These are phyloP conservation scores for Suillus plorans DNA, from an alignment of 768 basidiomycete genomes.

Conservation along the genomic window DNA sequence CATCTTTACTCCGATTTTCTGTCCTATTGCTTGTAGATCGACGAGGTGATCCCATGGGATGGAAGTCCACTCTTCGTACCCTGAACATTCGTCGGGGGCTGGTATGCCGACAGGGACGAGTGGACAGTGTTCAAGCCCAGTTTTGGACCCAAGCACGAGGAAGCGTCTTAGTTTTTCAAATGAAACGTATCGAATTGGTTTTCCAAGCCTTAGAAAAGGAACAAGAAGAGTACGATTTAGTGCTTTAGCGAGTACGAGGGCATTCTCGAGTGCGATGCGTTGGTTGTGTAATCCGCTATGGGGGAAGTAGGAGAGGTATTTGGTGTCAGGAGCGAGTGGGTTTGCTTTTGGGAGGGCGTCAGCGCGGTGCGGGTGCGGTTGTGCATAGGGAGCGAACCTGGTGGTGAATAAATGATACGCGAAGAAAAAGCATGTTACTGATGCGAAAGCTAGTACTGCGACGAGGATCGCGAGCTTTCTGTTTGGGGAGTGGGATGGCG, in stretches of 20 bases:
- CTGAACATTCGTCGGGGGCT: slow-evolving; percentile 55
- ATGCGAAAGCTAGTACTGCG: slow-evolving; percentile 45
- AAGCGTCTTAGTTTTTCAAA: slow-evolving; percentile 48
- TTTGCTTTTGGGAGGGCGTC: slow-evolving; percentile 32
- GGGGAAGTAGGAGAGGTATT: slow-evolving; percentile 73
- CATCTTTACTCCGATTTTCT: neutral
- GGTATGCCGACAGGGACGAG: slow-evolving; percentile 32
- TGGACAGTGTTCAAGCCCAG: slow-evolving; percentile 53
- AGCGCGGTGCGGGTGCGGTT: slow-evolving; percentile 21
- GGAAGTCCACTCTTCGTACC: slow-evolving; percentile 59
- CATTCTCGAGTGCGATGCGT: slow-evolving; percentile 85
- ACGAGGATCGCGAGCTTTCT: slow-evolving; percentile 44
- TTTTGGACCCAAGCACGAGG: slow-evolving; percentile 50
- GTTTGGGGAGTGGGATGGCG: slow-evolving; percentile 16
- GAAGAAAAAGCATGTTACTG: slow-evolving; percentile 51
- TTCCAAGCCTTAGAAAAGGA: slow-evolving; percentile 73
- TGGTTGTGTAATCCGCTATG: slow-evolving; percentile 88
- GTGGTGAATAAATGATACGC: slow-evolving; percentile 67
- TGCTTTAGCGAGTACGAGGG: slow-evolving; percentile 64
- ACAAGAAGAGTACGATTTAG: slow-evolving; percentile 78
- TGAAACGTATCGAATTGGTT: slow-evolving; percentile 58
- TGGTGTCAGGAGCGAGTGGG: slow-evolving; percentile 37
- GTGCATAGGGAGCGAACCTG: slow-evolving; percentile 40
- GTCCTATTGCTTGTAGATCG: slow-evolving; percentile 42
- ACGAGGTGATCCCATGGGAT: slow-evolving; percentile 74